Percentiles rank a stretch among this genome's conserved stretches.
Conservation (phyloP, 768 basidiomycete species). For the Agrocybe praecox region DNA sequence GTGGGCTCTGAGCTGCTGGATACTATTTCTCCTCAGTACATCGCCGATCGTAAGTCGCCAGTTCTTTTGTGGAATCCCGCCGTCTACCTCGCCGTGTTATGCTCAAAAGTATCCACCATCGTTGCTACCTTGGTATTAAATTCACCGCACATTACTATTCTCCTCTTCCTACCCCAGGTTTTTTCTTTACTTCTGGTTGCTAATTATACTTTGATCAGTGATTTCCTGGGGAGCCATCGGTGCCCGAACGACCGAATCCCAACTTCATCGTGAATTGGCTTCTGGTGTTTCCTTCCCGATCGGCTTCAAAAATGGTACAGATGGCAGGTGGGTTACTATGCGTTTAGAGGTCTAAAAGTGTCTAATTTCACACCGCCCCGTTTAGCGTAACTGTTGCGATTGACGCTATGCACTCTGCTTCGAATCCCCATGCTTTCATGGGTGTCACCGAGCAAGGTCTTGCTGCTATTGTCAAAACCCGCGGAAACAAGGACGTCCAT, state of each 20-base stretch:
- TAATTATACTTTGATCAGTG: constrained; percentile 38
- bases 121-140: neutral
- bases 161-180: neutral
- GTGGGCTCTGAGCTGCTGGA: constrained; percentile 95
- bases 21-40: constrained; percentile 75
- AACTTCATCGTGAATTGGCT: constrained; percentile 95
- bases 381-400: constrained; percentile 82
- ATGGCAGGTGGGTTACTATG: constrained; percentile 64
- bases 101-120: neutral
- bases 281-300: constrained; percentile 97
- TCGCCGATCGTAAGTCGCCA: constrained; percentile 62
- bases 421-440: constrained; percentile 96
- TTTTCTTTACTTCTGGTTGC: neutral
- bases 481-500: constrained; percentile 86
- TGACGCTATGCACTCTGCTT: constrained; percentile 93
- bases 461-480: constrained; percentile 93
- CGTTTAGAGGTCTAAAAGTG: neutral
- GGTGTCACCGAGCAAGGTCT: constrained; percentile 87
- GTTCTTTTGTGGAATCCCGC: neutral
- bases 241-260: constrained; percentile 95
- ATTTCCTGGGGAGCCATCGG: constrained; percentile 96
- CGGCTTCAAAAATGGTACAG: constrained; percentile 99
- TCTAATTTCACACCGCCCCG: neutral
- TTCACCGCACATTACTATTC: too few species aligned
- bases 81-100: neutral